Conservation (phyloP, 108 stramenopile genomes). For the Nitzschia putrida region DNA sequence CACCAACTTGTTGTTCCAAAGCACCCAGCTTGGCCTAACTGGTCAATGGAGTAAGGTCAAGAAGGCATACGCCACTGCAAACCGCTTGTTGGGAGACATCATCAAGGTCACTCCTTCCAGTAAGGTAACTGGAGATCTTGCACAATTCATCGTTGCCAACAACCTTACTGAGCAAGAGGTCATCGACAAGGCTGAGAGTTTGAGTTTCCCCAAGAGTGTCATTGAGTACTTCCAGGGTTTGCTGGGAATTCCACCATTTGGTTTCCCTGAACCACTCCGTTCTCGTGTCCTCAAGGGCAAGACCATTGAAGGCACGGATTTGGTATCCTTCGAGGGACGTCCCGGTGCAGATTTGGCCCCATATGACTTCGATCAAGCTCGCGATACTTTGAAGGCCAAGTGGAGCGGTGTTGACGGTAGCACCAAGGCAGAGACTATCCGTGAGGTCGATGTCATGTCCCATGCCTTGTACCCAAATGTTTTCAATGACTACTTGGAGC, state of each 20-base stretch:
- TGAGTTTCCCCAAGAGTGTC: slow-evolving; percentile 90
- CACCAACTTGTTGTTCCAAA: slow-evolving; percentile 96
- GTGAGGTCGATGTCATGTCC: slow-evolving; percentile 86
- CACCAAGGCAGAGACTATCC: slow-evolving; percentile 42
- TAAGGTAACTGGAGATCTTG: slow-evolving; percentile 97
- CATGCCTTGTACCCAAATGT: slow-evolving; percentile 92
- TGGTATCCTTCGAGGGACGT: slow-evolving; percentile 85
- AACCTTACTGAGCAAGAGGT: slow-evolving; percentile 89
- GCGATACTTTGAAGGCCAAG: slow-evolving; percentile 67
- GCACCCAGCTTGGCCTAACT: slow-evolving; percentile 86
- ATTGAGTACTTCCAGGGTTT: slow-evolving; percentile 95
- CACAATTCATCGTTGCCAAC: slow-evolving; percentile 95
- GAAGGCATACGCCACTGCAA: slow-evolving; percentile 89
- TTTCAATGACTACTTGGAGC: slow-evolving; percentile 84
- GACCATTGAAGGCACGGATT: slow-evolving; percentile 77
- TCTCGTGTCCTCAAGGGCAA: slow-evolving; percentile 77
- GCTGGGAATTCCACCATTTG: slow-evolving; percentile 90
- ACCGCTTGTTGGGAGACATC: slow-evolving; percentile 93
- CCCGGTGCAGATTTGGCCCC: slow-evolving; percentile 91
- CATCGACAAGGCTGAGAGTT: slow-evolving; percentile 80
- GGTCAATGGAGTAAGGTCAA: slow-evolving; percentile 93
- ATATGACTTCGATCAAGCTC: slow-evolving; percentile 76
- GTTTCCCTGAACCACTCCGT: slow-evolving; percentile 95
- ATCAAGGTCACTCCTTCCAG: slow-evolving; percentile 96
- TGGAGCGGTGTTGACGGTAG: slow-evolving; percentile 42